A percentile compares a stretch with the other conserved stretches of the same genome.
These are phyloP conservation scores for Mycena leptocephala DNA, from an alignment of 768 basidiomycete genomes.

Conservation along the genomic window DNA sequence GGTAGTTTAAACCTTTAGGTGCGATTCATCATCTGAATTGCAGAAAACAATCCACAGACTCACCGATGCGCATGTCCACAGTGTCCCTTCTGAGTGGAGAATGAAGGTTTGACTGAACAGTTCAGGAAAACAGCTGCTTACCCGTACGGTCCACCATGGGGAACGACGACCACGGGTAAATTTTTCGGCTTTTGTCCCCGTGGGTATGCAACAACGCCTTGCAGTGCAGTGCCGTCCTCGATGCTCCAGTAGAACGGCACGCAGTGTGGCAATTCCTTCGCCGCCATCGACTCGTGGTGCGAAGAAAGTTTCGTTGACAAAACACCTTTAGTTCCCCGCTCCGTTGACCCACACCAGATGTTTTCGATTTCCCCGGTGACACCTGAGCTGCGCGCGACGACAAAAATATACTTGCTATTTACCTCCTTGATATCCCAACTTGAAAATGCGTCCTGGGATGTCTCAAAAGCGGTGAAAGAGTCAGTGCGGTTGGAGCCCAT, in stretches of 20 bases:
- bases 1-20: slow-evolving; percentile 2
- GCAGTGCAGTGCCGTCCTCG: slow-evolving; percentile 25
- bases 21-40: background rate
- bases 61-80: slow-evolving; percentile 18
- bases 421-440: slow-evolving; percentile 29
- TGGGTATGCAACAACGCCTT: slow-evolving; percentile 26
- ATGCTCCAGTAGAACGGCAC: slow-evolving; percentile 31
- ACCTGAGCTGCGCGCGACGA: slow-evolving; percentile 29
- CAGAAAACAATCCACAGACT: background rate
- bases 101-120: background rate
- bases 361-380: slow-evolving; percentile 33
- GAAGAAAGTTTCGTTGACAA: slow-evolving; percentile 31
- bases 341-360: slow-evolving; percentile 25
- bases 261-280: slow-evolving; percentile 25
- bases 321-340: background rate
- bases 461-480: slow-evolving; percentile 25
- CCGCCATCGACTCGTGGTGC: slow-evolving; percentile 28
- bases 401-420: slow-evolving; percentile 24
- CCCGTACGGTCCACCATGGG: slow-evolving; percentile 34
- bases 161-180: slow-evolving; percentile 27
- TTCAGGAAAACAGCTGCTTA: background rate
- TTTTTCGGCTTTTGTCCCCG: slow-evolving; percentile 13
- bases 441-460: slow-evolving; percentile 26
- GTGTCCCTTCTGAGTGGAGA: slow-evolving; percentile 3
- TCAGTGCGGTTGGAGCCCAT: background rate